phyloP scores from a whole-genome alignment of 23 red algal species.

The Gracilaria vermiculophylla region DNA sequence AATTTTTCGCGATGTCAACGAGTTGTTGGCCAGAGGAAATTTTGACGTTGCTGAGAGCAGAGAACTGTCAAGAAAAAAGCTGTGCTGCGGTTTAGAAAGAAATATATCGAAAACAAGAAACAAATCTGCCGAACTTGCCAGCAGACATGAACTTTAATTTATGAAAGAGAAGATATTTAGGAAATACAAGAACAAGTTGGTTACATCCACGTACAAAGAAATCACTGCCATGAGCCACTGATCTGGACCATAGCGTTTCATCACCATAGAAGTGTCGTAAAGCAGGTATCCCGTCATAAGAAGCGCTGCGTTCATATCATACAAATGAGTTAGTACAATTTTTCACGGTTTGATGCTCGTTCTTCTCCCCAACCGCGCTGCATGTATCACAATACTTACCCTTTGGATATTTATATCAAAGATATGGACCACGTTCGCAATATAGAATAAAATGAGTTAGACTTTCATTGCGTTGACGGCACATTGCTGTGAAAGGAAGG shows the following conservation, averaged over 20 bases:
- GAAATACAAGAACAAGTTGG: conserved; percentile 72
- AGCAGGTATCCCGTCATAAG: conserved; percentile 94
- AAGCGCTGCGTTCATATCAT: conserved; percentile 7
- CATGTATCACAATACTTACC: not conserved
- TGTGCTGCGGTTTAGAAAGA: too few relatives aligned
- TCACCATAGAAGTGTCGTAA: conserved; percentile 86
- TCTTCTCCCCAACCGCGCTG: not conserved
- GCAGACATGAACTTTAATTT: not conserved
- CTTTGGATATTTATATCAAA: not conserved
- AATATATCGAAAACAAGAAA: too few relatives aligned
- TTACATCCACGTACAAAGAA: conserved; percentile 72
- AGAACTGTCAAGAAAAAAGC: too few relatives aligned
- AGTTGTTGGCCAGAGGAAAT: too few relatives aligned
- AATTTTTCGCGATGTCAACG: too few relatives aligned
- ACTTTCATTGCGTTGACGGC: not conserved
- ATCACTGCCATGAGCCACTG: conserved; percentile 79
- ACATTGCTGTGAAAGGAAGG: not conserved
- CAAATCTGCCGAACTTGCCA: too few relatives aligned
- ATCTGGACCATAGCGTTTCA: conserved; percentile 83
- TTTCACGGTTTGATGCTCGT: not conserved
- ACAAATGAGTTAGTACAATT: not conserved
- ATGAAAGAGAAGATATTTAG: conserved; percentile 75
- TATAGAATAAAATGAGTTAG: not conserved
- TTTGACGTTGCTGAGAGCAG: too few relatives aligned
- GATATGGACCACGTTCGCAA: not conserved